Conservation (phyloP, 1,139 yeast genomes). For the Suhomyces maxii region DNA sequence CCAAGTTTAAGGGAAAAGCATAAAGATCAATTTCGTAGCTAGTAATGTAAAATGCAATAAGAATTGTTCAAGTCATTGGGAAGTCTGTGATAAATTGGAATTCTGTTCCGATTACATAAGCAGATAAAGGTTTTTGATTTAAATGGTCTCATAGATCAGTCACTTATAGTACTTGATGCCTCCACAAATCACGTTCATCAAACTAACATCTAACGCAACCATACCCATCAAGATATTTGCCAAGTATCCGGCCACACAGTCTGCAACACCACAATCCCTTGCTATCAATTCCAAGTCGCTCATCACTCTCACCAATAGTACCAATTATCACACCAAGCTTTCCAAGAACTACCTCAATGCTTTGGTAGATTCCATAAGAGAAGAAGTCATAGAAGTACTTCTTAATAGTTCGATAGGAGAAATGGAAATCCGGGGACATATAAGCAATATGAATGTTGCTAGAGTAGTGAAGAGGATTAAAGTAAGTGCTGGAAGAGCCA, state of each 20-base stretch:
- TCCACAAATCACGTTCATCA: conserved; percentile 19
- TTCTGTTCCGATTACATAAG: not conserved
- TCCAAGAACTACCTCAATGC: conserved; percentile 16
- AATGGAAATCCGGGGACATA: conserved; percentile 5
- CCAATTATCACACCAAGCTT: conserved; percentile 17
- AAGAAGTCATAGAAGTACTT: conserved; percentile 8
- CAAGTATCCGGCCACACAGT: conserved; percentile 4
- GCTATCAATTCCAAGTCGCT: conserved; percentile 19
- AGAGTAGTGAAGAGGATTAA: conserved; percentile 2
- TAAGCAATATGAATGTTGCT: conserved; percentile 3
- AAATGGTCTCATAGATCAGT: too few species aligned
- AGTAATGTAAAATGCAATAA: too few species aligned
- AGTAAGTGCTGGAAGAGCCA: not conserved
- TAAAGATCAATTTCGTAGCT: too few species aligned
- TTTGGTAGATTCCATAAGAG: conserved; percentile 12
- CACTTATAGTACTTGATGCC: conserved; percentile 12
- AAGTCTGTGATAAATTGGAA: too few species aligned
- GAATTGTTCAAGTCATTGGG: too few species aligned
- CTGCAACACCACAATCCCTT: conserved; percentile 9
- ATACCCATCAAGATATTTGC: conserved; percentile 19
- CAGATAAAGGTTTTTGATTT: not conserved
- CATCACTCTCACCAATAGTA: conserved; percentile 16
- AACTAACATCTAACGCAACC: conserved; percentile 8
- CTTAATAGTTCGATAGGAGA: conserved; percentile 9
- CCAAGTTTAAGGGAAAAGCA: too few species aligned